Evolutionary conservation across 495 filamentous ascomycete species (phyloP).

Genomic region (Penicillium simplicissimum): DNA sequence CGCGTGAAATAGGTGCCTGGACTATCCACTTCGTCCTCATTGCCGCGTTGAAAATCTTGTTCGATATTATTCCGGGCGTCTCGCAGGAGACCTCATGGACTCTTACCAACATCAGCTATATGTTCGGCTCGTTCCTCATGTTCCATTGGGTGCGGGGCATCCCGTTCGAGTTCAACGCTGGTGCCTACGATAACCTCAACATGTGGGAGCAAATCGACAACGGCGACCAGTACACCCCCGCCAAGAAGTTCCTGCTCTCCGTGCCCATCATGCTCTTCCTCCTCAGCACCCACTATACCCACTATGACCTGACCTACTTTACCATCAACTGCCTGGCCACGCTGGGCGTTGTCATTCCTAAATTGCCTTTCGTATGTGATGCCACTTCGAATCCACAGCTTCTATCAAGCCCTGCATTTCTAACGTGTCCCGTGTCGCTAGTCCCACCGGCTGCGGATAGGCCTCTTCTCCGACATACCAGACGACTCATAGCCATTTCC

Average conservation of each 20-base stretch:
- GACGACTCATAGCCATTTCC: slow-evolving; percentile 42
- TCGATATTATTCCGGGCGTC: slow-evolving; percentile 90
- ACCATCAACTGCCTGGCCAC: slow-evolving; percentile 94
- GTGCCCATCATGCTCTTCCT: slow-evolving; percentile 94
- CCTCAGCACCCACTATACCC: slow-evolving; percentile 96
- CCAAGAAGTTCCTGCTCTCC: slow-evolving; percentile 95
- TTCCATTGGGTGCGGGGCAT: slow-evolving; percentile 98
- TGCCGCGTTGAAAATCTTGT: slow-evolving; percentile 85
- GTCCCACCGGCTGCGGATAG: slow-evolving; percentile 54
- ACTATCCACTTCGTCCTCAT: slow-evolving; percentile 94
- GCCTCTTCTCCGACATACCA: slow-evolving; percentile 44
- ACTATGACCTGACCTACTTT: slow-evolving; percentile 95
- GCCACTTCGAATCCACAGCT: background rate
- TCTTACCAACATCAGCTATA: slow-evolving; percentile 97
- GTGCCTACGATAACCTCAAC: slow-evolving; percentile 97
- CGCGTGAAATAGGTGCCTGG: slow-evolving; percentile 74
- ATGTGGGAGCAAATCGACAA: slow-evolving; percentile 99
- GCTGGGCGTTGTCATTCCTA: slow-evolving; percentile 89
- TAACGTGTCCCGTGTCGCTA: slow-evolving; percentile 11
- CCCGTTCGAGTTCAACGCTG: slow-evolving; percentile 98
- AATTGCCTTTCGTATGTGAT: slow-evolving; percentile 82
- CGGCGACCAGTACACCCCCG: slow-evolving; percentile 95
- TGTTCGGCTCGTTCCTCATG: slow-evolving; percentile 98
- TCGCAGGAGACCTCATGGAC: slow-evolving; percentile 99
- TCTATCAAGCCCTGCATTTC: background rate